These are phyloP conservation scores for Microcyclospora pomicola DNA, from an alignment of 2,329 filamentous ascomycete genomes.

Conservation along the genomic window DNA sequence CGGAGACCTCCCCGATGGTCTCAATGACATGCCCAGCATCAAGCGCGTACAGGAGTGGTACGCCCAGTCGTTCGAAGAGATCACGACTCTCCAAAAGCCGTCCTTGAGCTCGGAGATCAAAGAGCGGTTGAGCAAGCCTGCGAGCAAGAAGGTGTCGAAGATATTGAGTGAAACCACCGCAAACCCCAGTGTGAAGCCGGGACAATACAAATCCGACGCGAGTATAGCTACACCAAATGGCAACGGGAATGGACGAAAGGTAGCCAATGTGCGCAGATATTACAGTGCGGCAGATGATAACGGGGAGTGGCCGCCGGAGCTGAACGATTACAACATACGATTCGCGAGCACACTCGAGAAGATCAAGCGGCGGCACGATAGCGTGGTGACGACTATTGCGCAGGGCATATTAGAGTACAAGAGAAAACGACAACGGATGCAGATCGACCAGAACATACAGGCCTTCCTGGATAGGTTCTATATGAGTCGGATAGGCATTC, in stretches of 20 bases:
- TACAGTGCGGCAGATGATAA: conserved; percentile 76
- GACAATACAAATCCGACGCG: conserved; percentile 56
- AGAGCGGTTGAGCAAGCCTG: conserved; percentile 60
- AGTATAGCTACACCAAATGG: conserved; percentile 19
- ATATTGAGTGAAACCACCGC: conserved; percentile 70
- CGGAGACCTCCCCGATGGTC: conserved; percentile 78
- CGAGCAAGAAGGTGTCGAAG: conserved; percentile 44
- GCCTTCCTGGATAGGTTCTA: conserved; percentile 97
- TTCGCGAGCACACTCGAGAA: conserved; percentile 81
- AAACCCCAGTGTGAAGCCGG: conserved; percentile 78
- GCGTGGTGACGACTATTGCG: conserved; percentile 94
- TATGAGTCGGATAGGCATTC: conserved; percentile 98
- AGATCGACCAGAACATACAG: conserved; percentile 95
- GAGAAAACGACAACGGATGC: conserved; percentile 87
- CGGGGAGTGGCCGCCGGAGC: conserved; percentile 81
- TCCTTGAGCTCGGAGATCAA: conserved; percentile 61
- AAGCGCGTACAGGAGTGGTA: conserved; percentile 95
- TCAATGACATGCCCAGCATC: conserved; percentile 97
- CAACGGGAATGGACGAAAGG: conserved; percentile 35
- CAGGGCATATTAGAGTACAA: conserved; percentile 98
- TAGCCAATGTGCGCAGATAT: conserved; percentile 51
- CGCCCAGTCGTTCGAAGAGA: conserved; percentile 98
- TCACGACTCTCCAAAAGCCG: conserved; percentile 72
- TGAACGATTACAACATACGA: conserved; percentile 83
- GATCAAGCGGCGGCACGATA: conserved; percentile 92